These are phyloP conservation scores for Debaryomyces psychrophilus DNA, from an alignment of 1,139 yeast species.

Conservation along the genomic window DNA sequence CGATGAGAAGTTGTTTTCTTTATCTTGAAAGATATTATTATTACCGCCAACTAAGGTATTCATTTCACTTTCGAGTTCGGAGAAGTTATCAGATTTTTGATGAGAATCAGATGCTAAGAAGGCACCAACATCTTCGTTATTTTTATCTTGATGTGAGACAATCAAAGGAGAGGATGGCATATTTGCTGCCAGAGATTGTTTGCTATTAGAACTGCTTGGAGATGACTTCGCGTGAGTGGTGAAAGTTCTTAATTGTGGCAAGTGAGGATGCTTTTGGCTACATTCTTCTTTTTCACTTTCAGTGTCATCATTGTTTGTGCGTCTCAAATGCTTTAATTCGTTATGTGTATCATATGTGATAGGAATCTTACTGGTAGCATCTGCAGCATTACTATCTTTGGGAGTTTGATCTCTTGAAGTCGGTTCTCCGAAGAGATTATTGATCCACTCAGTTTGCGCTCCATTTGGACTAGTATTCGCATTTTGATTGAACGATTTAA, in stretches of 20 bases:
- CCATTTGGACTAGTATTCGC: conserved; percentile 36
- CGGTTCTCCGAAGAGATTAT: conserved; percentile 43
- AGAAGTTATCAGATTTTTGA: conserved; percentile 1
- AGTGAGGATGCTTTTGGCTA: conserved; percentile 22
- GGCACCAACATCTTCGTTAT: conserved; percentile 20
- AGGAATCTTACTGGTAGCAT: not conserved
- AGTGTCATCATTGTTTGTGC: conserved; percentile 17
- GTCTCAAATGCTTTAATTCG: conserved; percentile 16
- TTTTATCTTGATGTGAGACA: conserved; percentile 19
- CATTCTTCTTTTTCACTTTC: conserved; percentile 20
- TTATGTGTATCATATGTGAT: conserved; percentile 29
- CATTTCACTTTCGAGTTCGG: conserved; percentile 23
- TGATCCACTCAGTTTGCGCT: conserved; percentile 37
- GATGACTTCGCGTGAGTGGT: conserved; percentile 19
- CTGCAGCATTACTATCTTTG: conserved; percentile 30
- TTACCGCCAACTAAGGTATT: conserved; percentile 19
- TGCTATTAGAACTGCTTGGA: conserved; percentile 17
- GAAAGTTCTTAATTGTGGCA: conserved; percentile 37
- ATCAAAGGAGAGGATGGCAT: conserved; percentile 49
- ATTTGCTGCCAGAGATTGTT: conserved; percentile 26
- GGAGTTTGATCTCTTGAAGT: conserved; percentile 52
- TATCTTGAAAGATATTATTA: conserved; percentile 5
- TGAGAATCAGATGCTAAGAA: conserved; percentile 19
- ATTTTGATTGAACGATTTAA: conserved; percentile 36
- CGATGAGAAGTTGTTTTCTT: conserved; percentile 24